Evolutionary conservation across 306 rosid genomes (phyloP), one percentile per base, ranked within the genome.

Genomic region (Casuarina equisetifolia): DNA sequence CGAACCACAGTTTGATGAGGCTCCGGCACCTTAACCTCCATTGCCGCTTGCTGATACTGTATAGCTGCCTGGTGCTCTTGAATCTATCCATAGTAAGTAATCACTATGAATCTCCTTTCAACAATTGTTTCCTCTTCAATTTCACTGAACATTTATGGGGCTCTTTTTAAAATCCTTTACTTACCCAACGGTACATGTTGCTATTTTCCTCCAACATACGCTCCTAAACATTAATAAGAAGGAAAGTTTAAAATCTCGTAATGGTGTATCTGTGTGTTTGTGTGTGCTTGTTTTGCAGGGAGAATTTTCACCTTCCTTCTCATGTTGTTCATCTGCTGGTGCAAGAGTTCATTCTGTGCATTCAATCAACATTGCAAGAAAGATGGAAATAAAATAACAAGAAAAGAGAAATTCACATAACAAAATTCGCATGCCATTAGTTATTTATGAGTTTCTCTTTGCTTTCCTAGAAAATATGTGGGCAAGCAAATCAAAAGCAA

Each of bases 271-370:
- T 46, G 11, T 46, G 50, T 9, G 50, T 46, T 10, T 46, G 50
- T 44, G 46, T 44, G 46, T 44, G 46, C 10, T 46, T 46, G 50
- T 46, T 46, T 46, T 46, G 50, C 50, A 46, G 50, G 3, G 64
- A 19, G 39, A 57, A 5, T 20, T 20, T n/a, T n/a, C 64, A 57
- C 64, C 64, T 57, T 57, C 64, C 64, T 57, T 57, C 64, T 57
- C 64, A 57, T 10, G 64, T 57, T 57, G 13, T 57, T 38, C 64
- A 57, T 4, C 15, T 57, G 64, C 9, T 57, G 64, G 35, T 57
- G 64, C 64, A 57, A 8, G 15, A 57, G 64, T 38, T 57, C 64
- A 57, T 19, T 57, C 64, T 57, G 39, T 10, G 20, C 13, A 20
- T 1, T 8, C 50, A 19, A 57, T 2, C 38, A 57, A 57, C 7